These are phyloP conservation scores for Dissophora ornata DNA, from an alignment of 192 early-diverging fungal species.

Conservation along the genomic window DNA sequence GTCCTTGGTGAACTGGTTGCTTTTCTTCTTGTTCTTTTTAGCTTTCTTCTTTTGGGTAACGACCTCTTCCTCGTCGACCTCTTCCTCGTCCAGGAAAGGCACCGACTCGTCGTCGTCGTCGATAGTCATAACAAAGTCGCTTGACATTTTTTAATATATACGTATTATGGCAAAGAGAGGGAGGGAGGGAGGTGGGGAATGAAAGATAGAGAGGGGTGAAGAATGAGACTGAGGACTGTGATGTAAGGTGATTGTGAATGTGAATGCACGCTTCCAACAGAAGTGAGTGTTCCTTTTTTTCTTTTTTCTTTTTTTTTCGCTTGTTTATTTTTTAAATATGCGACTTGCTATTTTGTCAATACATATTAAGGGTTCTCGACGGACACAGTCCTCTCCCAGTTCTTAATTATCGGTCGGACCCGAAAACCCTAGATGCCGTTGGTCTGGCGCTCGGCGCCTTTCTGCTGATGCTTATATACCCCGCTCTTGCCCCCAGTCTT, in stretches of 20 bases:
- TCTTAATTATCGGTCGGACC: too few species aligned
- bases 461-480: constrained; percentile 47
- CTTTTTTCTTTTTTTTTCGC: constrained; percentile 33
- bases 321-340: too few species aligned
- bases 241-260: too few species aligned
- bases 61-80: constrained; percentile 47
- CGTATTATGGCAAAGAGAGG: background rate
- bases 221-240: too few species aligned
- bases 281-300: constrained; percentile 4
- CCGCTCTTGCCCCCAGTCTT: constrained; percentile 93
- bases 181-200: background rate
- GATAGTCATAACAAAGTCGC: constrained; percentile 81
- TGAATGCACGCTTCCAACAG: too few species aligned
- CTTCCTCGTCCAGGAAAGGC: constrained; percentile 62
- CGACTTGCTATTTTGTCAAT: too few species aligned
- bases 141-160: constrained; percentile 21
- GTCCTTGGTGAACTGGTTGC: constrained; percentile 35
- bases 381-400: constrained; percentile 18
- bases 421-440: too few species aligned
- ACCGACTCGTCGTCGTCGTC: constrained; percentile 70
- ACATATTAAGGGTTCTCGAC: constrained; percentile 20
- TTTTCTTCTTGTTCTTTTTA: constrained; percentile 57
- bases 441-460: constrained; percentile 5
- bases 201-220: background rate
- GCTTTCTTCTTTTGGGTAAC: constrained; percentile 50